These are phyloP conservation scores for Crithidia fasciculata DNA, from an alignment of 208 protist genomes.

Conservation along the genomic window DNA sequence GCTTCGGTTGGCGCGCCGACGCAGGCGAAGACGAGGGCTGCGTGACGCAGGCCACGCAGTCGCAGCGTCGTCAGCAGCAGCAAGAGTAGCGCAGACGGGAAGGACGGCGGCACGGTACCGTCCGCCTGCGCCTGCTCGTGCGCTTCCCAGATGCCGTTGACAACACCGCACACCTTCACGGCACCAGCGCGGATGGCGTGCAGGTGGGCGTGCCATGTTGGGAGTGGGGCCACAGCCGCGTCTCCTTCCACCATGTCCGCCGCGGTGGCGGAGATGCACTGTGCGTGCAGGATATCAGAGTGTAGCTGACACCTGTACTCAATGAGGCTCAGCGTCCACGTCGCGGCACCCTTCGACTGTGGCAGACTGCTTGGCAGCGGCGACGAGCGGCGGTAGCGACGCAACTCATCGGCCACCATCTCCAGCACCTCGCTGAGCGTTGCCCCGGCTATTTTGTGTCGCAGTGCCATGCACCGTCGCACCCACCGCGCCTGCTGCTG, in stretches of 20 bases:
- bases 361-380: not conserved
- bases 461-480: slow-evolving; percentile 14
- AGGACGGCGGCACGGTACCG: slow-evolving; percentile 6
- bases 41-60: slow-evolving; percentile 39
- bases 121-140: not conserved
- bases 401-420: slow-evolving; percentile 21
- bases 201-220: not conserved
- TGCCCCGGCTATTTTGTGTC: not conserved
- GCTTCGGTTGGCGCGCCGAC: not conserved
- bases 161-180: slow-evolving; percentile 20
- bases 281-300: slow-evolving; percentile 9
- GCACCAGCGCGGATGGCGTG: not conserved
- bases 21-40: slow-evolving; percentile 19
- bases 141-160: slow-evolving; percentile 23
- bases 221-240: not conserved
- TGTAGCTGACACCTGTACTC: slow-evolving; percentile 36
- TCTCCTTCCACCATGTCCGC: not conserved
- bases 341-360: slow-evolving; percentile 13
- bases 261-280: not conserved
- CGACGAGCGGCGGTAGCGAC: not conserved
- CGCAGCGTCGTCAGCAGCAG: slow-evolving; percentile 30
- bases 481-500: slow-evolving; percentile 29
- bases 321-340: slow-evolving; percentile 43
- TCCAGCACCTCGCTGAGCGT: slow-evolving; percentile 14
- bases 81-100: slow-evolving; percentile 7